Evolutionary conservation across 73 alveolate genomes (phyloP).

Genomic region (Paramecium octaurelia): DNA sequence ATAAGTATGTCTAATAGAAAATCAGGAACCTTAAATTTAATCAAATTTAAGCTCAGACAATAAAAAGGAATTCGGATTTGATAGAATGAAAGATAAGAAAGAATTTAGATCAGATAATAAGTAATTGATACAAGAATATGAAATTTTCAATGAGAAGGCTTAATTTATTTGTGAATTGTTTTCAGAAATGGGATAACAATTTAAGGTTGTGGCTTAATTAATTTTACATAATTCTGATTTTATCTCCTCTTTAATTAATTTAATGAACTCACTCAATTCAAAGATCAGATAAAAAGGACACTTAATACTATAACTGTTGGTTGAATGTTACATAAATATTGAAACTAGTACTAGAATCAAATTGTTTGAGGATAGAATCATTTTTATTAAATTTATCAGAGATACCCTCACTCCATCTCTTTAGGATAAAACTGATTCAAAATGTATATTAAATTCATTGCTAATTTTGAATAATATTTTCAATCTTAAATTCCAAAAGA

Average conservation of each 20-base stretch:
- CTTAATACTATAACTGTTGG: not conserved
- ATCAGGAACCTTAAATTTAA: conserved; percentile 17
- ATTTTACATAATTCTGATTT: not conserved
- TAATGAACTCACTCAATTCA: conserved; percentile 14
- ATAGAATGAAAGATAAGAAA: not conserved
- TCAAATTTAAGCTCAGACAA: not conserved
- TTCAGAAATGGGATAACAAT: conserved; percentile 15
- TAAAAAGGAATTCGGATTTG: not conserved
- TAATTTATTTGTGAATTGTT: conserved; percentile 13
- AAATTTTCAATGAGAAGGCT: not conserved
- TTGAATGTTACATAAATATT: not conserved
- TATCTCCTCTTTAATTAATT: not conserved
- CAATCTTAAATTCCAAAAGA: not conserved
- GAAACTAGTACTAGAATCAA: not conserved
- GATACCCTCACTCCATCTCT: not conserved
- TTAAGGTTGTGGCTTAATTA: not conserved
- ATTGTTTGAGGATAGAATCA: not conserved
- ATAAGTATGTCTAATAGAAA: not conserved
- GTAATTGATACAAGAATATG: not conserved
- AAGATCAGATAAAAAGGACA: not conserved
- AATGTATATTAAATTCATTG: not conserved
- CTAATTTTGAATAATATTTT: not conserved
- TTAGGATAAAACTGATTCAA: conserved; percentile 9
- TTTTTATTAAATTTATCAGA: not conserved
- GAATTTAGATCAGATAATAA: not conserved